Evolutionary conservation across 2,329 filamentous ascomycete species (phyloP), one percentile per base, ranked within the genome.

Genomic region (Aureobasidium vineae): DNA sequence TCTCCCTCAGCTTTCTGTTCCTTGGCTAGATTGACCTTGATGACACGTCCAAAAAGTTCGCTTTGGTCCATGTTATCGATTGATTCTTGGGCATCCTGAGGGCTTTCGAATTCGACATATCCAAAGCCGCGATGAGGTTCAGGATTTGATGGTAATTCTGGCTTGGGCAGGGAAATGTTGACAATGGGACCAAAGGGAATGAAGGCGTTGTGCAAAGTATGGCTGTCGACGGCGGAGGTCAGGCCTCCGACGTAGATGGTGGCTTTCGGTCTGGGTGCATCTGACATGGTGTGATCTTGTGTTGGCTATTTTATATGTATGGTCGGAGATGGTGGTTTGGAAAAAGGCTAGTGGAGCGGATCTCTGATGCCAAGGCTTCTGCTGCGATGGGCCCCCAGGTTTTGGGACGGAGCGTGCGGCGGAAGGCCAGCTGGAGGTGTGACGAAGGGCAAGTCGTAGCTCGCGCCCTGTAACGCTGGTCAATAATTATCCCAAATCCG

Each of bases 1-100:
- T 96, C 92, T 63, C 90, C 90, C 59, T 87, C 86, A 72, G 91
- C 91, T 82, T 97, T 97, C 69, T 95, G 92, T 38, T 91, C 87
- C 78, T 97, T 99, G 50, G 96, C 96, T 65, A 90, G 86, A 52
- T 92, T 93, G 61, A 98, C 94, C 77, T 93, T 97, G 76, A 99
- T 89, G 16, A 95, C 89, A 68, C 91, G 87, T 13, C 95, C 96
- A 76, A 94, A 98, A 53, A 99, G 85, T 79, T 98, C 94, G 68
- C 93, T 90, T 77, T 97, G 92, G 76, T 99, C 92, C 94, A 99
- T 98, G 76, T 99, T 99, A 83, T 98, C 92, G 77, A 99, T 97
- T 60, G 95, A 95, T 79, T 98, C 94, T 74, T 88, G 88, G 33
- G 93, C 94, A 78, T 99, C 95, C 66, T 89, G 86, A 15, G 87